These are phyloP conservation scores for Eucalyptus erythrocorys DNA, from an alignment of 345 rosid species.

Conservation along the genomic window DNA sequence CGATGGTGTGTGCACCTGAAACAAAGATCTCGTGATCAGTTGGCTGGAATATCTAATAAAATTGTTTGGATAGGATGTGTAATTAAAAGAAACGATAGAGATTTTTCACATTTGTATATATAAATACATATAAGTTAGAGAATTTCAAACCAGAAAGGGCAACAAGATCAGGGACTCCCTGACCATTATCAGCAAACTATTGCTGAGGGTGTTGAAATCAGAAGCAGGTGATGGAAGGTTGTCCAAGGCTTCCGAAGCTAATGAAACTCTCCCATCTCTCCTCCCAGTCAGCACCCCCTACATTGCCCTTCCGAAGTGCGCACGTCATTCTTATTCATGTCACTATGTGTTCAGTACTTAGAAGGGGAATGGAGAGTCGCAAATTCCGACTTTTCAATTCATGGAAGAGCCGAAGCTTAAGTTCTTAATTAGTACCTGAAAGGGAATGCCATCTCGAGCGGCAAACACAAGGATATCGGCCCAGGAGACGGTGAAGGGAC, in stretches of 20 bases:
- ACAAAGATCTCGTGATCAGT: background rate
- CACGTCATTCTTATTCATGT: background rate
- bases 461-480: background rate
- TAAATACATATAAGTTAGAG: background rate
- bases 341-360: background rate
- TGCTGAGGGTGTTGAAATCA: background rate
- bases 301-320: background rate
- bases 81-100: background rate
- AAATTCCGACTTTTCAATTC: background rate
- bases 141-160: constrained; percentile 16
- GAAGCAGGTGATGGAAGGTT: background rate
- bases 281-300: background rate
- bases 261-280: background rate
- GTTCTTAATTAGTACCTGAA: background rate
- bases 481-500: background rate
- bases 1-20: constrained; percentile 63
- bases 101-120: no score
- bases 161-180: constrained; percentile 16
- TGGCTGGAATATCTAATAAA: background rate
- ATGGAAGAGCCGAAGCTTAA: background rate
- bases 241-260: background rate
- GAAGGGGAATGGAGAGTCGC: background rate
- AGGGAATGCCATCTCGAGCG: background rate
- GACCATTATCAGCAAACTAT: constrained; percentile 2
- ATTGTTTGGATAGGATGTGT: background rate